These are phyloP conservation scores for Globisporangium takayamanum DNA, from an alignment of 352 stramenopile genomes.

Conservation along the genomic window DNA sequence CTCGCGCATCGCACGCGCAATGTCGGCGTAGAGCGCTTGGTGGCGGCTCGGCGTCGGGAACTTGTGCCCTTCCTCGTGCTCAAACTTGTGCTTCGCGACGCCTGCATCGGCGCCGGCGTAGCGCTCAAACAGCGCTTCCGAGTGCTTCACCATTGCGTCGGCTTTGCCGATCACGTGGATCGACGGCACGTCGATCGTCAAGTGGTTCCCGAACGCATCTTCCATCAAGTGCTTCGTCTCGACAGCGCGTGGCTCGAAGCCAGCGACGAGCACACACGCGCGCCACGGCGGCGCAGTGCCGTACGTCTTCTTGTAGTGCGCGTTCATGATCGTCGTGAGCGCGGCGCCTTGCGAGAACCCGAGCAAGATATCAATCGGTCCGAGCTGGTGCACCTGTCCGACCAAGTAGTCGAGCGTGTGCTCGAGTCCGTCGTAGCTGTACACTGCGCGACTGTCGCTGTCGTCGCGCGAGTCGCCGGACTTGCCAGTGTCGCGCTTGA, in stretches of 20 bases:
- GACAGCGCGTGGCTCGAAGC: constrained; percentile 41
- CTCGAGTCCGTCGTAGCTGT: constrained; percentile 58
- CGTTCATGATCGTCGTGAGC: constrained; percentile 51
- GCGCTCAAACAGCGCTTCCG: constrained; percentile 40
- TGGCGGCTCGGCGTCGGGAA: constrained; percentile 50
- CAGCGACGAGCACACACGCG: constrained; percentile 51
- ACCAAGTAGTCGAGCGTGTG: constrained; percentile 52
- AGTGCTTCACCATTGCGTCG: constrained; percentile 38
- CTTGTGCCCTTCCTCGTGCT: constrained; percentile 77
- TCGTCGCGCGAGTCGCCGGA: constrained; percentile 5
- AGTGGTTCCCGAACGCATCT: constrained; percentile 20
- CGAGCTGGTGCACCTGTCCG: constrained; percentile 40
- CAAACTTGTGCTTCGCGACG: constrained; percentile 33
- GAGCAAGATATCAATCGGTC: constrained; percentile 53
- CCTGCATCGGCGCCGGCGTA: constrained; percentile 27
- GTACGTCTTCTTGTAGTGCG: constrained; percentile 43
- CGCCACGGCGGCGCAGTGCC: constrained; percentile 51
- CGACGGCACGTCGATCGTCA: constrained; percentile 45
- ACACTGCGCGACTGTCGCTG: constrained; percentile 14
- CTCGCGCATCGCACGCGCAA: constrained; percentile 15
- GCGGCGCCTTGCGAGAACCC: constrained; percentile 73
- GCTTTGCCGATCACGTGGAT: constrained; percentile 58
- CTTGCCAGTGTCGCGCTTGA: constrained; percentile 20
- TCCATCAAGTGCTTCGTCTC: constrained; percentile 53
- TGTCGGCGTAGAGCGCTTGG: constrained; percentile 39